These are phyloP conservation scores for Fagus sylvatica DNA, from an alignment of 306 rosid species.

Conservation along the genomic window DNA sequence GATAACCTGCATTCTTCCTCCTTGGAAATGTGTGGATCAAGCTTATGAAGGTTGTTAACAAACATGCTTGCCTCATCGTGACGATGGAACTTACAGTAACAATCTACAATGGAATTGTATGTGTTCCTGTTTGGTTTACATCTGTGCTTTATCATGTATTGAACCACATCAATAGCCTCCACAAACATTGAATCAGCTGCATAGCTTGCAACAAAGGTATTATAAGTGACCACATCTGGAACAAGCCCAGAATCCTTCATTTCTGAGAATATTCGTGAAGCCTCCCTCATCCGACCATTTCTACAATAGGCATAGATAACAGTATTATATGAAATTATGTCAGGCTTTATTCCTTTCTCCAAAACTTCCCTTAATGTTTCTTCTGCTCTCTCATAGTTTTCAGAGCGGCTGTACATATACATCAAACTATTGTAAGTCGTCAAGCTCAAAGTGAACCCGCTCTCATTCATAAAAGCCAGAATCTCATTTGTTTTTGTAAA, in stretches of 20 bases:
- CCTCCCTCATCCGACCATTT: slow-evolving; percentile 80
- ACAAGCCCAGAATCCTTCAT: slow-evolving; percentile 64
- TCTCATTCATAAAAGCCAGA: slow-evolving; percentile 62
- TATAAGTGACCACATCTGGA: slow-evolving; percentile 83
- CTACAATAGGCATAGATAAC: slow-evolving; percentile 79
- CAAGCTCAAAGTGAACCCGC: slow-evolving; percentile 84
- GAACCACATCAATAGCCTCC: slow-evolving; percentile 75
- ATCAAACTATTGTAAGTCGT: slow-evolving; percentile 87
- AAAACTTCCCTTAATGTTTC: slow-evolving; percentile 58
- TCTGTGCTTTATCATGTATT: slow-evolving; percentile 84
- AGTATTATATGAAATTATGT: slow-evolving; percentile 75
- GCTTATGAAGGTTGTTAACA: slow-evolving; percentile 49
- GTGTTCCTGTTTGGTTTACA: slow-evolving; percentile 80
- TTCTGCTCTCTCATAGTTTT: slow-evolving; percentile 70
- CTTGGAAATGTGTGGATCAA: slow-evolving; percentile 58
- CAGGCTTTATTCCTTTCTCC: slow-evolving; percentile 80
- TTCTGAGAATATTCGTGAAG: slow-evolving; percentile 73
- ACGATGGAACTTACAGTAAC: slow-evolving; percentile 67
- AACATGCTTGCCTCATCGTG: slow-evolving; percentile 65
- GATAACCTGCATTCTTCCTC: slow-evolving; percentile 61
- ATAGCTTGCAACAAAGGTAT: slow-evolving; percentile 77
- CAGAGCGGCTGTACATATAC: slow-evolving; percentile 86
- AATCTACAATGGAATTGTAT: slow-evolving; percentile 76
- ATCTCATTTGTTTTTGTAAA: slow-evolving; percentile 73
- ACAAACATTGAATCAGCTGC: slow-evolving; percentile 74